Percentiles rank a stretch among this genome's conserved stretches.
Conservation (phyloP, 2,329 filamentous ascomycete species). For the Celoporthe dispersa region DNA sequence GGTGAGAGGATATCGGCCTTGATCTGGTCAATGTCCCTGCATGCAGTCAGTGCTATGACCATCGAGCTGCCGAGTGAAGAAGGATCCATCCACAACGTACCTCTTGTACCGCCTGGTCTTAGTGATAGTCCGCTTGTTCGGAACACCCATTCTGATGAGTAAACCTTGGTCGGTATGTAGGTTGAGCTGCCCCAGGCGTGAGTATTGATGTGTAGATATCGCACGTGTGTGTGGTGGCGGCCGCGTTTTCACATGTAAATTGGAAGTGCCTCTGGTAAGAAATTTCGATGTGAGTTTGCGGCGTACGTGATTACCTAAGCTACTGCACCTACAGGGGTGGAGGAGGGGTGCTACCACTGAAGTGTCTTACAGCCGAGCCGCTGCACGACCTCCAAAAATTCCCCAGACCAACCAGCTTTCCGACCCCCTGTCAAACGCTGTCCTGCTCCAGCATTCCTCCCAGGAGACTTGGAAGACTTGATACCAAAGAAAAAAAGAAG, state of each 20-base stretch:
- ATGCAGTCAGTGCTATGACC: slow-evolving; percentile 27
- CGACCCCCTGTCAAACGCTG: not conserved
- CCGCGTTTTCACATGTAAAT: slow-evolving; percentile 28
- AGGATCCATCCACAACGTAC: slow-evolving; percentile 45
- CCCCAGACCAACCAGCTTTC: not conserved
- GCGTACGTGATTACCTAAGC: slow-evolving; percentile 11
- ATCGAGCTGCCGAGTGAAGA: slow-evolving; percentile 9
- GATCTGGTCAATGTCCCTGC: slow-evolving; percentile 90
- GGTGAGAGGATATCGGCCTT: slow-evolving; percentile 78
- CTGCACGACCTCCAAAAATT: not conserved
- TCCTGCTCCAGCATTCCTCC: not conserved
- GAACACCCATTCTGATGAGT: slow-evolving; percentile 65
- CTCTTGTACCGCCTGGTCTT: slow-evolving; percentile 76
- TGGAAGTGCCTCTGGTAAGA: slow-evolving; percentile 14
- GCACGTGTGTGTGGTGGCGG: not conserved
- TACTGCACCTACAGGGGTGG: not conserved
- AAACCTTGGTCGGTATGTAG: not conserved
- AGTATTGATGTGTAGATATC: not conserved
- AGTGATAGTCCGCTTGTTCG: slow-evolving; percentile 67
- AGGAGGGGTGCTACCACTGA: not conserved
- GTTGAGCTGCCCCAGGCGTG: not conserved
- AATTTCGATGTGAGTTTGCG: slow-evolving; percentile 22
- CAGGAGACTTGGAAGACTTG: not conserved
- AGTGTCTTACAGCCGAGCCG: not conserved
- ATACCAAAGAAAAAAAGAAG: not conserved